Conservation (phyloP, 208 protist species). For the Trypanosoma theileri region DNA sequence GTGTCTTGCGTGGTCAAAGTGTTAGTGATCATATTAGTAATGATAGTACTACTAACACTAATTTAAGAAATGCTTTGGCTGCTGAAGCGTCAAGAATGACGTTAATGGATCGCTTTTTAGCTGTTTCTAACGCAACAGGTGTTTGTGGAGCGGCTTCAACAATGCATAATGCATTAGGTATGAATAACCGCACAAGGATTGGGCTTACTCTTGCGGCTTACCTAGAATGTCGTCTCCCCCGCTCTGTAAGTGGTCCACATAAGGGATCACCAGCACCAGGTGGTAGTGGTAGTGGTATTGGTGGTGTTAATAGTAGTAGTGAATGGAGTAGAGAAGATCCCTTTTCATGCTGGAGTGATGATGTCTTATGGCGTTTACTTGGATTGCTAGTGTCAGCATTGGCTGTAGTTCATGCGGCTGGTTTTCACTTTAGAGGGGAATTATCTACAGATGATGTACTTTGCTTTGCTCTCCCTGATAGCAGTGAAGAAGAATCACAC, state of each 20-base stretch:
- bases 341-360: constrained; percentile 65
- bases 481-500: constrained; percentile 19
- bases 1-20: constrained; percentile 5
- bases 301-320: too few relatives aligned
- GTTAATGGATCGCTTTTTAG: constrained; percentile 21
- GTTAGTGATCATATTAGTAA: background rate
- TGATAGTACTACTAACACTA: background rate
- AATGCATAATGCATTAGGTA: constrained; percentile 4
- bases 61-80: background rate
- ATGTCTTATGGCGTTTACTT: constrained; percentile 76
- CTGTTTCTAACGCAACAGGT: constrained; percentile 24
- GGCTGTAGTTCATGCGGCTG: constrained; percentile 57
- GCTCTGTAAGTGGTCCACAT: background rate
- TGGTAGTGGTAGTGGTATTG: background rate
- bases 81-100: constrained; percentile 8
- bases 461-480: constrained; percentile 49
- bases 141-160: constrained; percentile 24
- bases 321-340: constrained; percentile 3
- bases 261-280: background rate
- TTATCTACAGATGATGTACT: constrained; percentile 63
- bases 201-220: constrained; percentile 32
- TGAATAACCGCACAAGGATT: constrained; percentile 17
- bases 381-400: constrained; percentile 57
- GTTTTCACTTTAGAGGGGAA: constrained; percentile 67
- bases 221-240: constrained; percentile 19